These are phyloP conservation scores for Hansfordia pulvinata DNA, from an alignment of 2,329 filamentous ascomycete species.

Conservation along the genomic window DNA sequence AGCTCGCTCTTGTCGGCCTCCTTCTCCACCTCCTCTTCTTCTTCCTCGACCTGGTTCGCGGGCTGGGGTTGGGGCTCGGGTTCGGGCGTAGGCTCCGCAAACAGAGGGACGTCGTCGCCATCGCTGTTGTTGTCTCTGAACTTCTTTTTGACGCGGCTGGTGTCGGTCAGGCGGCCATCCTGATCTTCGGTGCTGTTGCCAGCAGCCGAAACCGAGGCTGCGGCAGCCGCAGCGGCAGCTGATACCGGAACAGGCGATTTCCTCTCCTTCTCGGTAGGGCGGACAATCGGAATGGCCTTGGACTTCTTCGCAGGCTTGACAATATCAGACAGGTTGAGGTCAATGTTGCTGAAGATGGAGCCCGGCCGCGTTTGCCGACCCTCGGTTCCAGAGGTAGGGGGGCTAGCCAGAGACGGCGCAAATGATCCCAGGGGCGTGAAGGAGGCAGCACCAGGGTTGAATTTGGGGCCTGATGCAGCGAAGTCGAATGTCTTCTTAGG, in stretches of 20 bases:
- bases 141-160: conserved; percentile 59
- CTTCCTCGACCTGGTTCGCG: conserved; percentile 7
- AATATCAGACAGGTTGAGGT: conserved; percentile 45
- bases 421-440: conserved; percentile 52
- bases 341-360: conserved; percentile 59
- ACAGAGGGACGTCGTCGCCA: conserved; percentile 61
- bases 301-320: conserved; percentile 56
- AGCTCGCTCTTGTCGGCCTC: not conserved
- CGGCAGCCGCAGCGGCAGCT: conserved; percentile 5
- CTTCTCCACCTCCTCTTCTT: conserved; percentile 1
- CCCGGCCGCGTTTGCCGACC: conserved; percentile 23
- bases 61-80: conserved; percentile 17
- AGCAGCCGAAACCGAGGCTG: conserved; percentile 11
- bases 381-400: conserved; percentile 28
- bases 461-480: conserved; percentile 50
- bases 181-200: conserved; percentile 29
- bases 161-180: conserved; percentile 48
- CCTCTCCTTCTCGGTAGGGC: conserved; percentile 40
- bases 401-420: conserved; percentile 32
- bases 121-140: conserved; percentile 50
- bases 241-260: conserved; percentile 11
- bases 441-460: conserved; percentile 62
- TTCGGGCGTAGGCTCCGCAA: conserved; percentile 42
- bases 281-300: conserved; percentile 73
- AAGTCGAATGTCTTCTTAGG: conserved; percentile 51